Percentiles rank a stretch among this genome's conserved stretches.
Evolutionary conservation across 768 basidiomycete genomes (phyloP).

Genomic region (Phlebiopsis gigantea): DNA sequence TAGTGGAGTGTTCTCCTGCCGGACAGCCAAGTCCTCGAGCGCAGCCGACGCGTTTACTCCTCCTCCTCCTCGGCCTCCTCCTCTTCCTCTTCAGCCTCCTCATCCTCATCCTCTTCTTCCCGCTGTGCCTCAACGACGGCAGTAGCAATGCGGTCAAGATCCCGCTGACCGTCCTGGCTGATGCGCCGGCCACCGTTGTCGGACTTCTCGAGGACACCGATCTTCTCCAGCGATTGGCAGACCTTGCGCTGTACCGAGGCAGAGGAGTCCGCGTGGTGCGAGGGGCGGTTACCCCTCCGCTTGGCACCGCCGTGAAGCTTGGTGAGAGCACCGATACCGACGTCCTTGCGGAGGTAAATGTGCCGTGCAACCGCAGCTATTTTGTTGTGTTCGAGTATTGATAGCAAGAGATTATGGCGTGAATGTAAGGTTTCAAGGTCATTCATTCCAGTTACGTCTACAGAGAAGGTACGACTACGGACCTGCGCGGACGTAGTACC

Average conservation of each 20-base stretch:
- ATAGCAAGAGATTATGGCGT: background rate
- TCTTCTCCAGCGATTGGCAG: constrained; percentile 97
- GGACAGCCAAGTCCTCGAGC: background rate
- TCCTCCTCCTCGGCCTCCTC: constrained; percentile 42
- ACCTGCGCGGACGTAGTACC: constrained; percentile 99
- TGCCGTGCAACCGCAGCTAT: constrained; percentile 94
- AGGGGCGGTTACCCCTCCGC: constrained; percentile 93
- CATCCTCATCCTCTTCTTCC: constrained; percentile 72
- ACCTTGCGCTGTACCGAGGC: constrained; percentile 90
- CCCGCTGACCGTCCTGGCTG: constrained; percentile 93
- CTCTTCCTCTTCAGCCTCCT: constrained; percentile 65
- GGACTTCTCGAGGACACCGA: constrained; percentile 92
- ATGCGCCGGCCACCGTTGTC: constrained; percentile 95
- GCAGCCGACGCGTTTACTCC: constrained; percentile 8
- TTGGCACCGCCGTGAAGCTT: constrained; percentile 97
- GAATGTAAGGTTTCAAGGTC: background rate
- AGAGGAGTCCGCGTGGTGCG: constrained; percentile 86
- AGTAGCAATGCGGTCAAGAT: constrained; percentile 90
- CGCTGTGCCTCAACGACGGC: constrained; percentile 76
- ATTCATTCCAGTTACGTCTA: background rate
- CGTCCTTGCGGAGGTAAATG: constrained; percentile 99
- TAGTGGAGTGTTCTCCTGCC: constrained; percentile 3
- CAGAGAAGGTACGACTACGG: constrained; percentile 27
- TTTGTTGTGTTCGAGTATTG: background rate
- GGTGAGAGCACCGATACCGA: constrained; percentile 87